A percentile compares a stretch with the other conserved stretches of the same genome.
phyloP scores from a whole-genome alignment of 139 green algal species.

The Chlorella sp. region DNA sequence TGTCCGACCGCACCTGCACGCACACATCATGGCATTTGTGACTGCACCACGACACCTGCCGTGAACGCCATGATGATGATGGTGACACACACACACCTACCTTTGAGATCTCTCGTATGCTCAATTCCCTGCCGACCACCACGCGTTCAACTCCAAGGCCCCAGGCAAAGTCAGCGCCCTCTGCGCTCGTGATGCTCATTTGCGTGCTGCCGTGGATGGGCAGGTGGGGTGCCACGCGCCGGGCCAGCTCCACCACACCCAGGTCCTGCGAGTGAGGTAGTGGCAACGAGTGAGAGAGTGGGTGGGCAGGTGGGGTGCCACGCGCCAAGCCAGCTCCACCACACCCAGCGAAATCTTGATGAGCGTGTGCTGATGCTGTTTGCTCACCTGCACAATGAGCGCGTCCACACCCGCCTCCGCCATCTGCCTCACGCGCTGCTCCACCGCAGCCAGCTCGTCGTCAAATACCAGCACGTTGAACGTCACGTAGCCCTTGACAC shows the following conservation, averaged over 20 bases:
- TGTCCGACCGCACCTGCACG: slow-evolving; percentile 4
- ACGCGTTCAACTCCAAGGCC: slow-evolving; percentile 57
- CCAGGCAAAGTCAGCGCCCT: slow-evolving; percentile 39
- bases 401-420: slow-evolving; percentile 69
- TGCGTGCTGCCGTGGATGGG: slow-evolving; percentile 58
- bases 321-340: background rate
- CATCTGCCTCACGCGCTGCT: slow-evolving; percentile 37
- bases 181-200: slow-evolving; percentile 56
- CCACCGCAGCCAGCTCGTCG: slow-evolving; percentile 57
- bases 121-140: slow-evolving; percentile 79
- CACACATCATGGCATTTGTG: background rate
- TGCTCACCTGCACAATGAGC: slow-evolving; percentile 69
- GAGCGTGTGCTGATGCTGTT: background rate
- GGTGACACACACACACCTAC: too few relatives aligned
- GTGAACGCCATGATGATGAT: too few relatives aligned
- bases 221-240: slow-evolving; percentile 53
- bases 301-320: background rate
- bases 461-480: slow-evolving; percentile 84
- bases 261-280: slow-evolving; percentile 46
- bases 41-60: background rate
- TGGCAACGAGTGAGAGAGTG: background rate
- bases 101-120: slow-evolving; percentile 56
- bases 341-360: too few relatives aligned
- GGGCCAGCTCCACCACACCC: slow-evolving; percentile 57
- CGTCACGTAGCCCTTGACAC: slow-evolving; percentile 52